Conservation (phyloP, 129 eudicot species). For the Centaurea solstitialis region DNA sequence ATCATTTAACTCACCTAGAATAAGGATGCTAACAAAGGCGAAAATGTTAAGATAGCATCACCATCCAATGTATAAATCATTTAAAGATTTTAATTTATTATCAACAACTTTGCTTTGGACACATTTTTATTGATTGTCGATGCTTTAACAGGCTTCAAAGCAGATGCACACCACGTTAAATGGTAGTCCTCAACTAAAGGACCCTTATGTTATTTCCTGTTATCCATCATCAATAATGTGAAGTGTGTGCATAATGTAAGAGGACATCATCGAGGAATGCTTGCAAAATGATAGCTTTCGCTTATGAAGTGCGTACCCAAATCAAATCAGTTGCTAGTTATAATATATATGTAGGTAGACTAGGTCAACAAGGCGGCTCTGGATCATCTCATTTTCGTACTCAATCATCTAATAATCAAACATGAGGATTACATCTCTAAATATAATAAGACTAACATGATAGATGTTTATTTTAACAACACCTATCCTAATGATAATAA, state of each 20-base stretch:
- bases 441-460: background rate
- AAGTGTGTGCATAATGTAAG: background rate
- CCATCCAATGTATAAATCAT: background rate
- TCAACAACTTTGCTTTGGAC: slow-evolving; percentile 4
- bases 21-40: slow-evolving; percentile 4
- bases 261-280: background rate
- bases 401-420: background rate
- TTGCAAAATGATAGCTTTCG: background rate
- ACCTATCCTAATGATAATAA: background rate
- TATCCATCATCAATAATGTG: background rate
- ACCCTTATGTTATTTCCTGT: background rate
- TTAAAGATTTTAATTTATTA: background rate
- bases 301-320: background rate
- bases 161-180: background rate
- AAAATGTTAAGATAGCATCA: background rate
- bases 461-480: background rate
- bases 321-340: background rate
- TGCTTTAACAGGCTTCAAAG: background rate
- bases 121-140: background rate
- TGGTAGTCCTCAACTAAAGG: background rate
- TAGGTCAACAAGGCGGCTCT: background rate
- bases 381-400: background rate
- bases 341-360: background rate
- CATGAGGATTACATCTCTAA: background rate
- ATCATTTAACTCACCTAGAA: slow-evolving; percentile 1